Evolutionary conservation across 768 basidiomycete genomes (phyloP).

Genomic region (Strobilomyces confusus): DNA sequence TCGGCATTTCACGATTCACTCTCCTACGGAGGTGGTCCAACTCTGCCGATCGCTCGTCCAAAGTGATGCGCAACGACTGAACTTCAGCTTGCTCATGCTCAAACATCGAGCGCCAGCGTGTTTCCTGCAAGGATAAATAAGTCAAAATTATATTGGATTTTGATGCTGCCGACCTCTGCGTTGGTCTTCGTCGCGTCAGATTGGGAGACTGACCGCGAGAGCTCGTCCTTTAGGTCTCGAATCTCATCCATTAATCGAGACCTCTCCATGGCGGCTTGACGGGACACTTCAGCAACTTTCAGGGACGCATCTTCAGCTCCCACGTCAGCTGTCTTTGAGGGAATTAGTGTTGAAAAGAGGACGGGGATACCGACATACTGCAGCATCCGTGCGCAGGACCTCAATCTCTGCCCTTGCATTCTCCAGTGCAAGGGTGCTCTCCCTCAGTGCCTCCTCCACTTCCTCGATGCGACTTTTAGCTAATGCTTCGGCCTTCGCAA

Average conservation of each 20-base stretch:
- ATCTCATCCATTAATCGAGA: slow-evolving; percentile 54
- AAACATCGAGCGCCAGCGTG: slow-evolving; percentile 27
- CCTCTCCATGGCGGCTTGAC: slow-evolving; percentile 49
- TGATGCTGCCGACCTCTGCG: slow-evolving; percentile 15
- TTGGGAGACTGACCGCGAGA: slow-evolving; percentile 29
- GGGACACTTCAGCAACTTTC: slow-evolving; percentile 45
- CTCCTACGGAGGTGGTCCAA: slow-evolving; percentile 56
- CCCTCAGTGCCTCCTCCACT: slow-evolving; percentile 83
- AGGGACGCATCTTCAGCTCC: slow-evolving; percentile 39
- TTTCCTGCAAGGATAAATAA: slow-evolving; percentile 17
- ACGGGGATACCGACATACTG: slow-evolving; percentile 44
- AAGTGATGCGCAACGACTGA: slow-evolving; percentile 27
- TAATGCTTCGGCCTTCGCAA: slow-evolving; percentile 55
- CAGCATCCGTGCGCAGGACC: slow-evolving; percentile 62
- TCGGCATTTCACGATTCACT: slow-evolving; percentile 51
- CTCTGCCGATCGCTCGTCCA: slow-evolving; percentile 45
- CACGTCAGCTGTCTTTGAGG: slow-evolving; percentile 44
- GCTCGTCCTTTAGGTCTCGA: slow-evolving; percentile 44
- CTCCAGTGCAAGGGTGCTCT: slow-evolving; percentile 84
- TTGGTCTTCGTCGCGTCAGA: slow-evolving; percentile 16
- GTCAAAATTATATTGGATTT: background rate
- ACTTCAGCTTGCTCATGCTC: slow-evolving; percentile 31
- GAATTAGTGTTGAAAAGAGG: slow-evolving; percentile 9
- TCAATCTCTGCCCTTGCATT: slow-evolving; percentile 91
- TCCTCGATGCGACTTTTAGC: slow-evolving; percentile 73